These are phyloP conservation scores for Thecaphora thlaspeos DNA, from an alignment of 1,284 basidiomycete species.

Conservation along the genomic window DNA sequence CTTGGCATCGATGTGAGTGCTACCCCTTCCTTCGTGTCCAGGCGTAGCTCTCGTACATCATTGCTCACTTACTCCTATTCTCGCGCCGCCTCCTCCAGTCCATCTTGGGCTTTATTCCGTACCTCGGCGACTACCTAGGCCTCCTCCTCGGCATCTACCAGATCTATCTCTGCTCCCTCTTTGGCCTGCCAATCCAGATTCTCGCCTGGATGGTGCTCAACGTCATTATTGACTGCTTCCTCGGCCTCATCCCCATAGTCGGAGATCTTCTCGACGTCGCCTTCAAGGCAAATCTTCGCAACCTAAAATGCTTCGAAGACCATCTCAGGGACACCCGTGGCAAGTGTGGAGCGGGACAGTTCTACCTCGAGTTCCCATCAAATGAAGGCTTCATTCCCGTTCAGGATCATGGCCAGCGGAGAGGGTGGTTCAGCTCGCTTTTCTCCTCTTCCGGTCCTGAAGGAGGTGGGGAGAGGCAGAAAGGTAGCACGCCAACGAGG, in stretches of 20 bases:
- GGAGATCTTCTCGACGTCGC: slow-evolving; percentile 54
- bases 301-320: slow-evolving; percentile 47
- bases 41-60: no score
- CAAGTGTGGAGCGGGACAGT: slow-evolving; percentile 24
- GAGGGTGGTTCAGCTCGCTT: no score
- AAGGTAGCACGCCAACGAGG: no score
- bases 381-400: slow-evolving; percentile 14
- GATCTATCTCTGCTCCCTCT: slow-evolving; percentile 46
- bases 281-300: slow-evolving; percentile 54
- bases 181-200: slow-evolving; percentile 41
- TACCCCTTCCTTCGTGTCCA: no score
- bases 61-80: no score
- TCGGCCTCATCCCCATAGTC: slow-evolving; percentile 54
- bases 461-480: no score
- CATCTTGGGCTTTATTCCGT: slow-evolving; percentile 44
- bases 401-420: background rate
- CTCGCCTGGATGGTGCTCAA: slow-evolving; percentile 50
- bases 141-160: slow-evolving; percentile 50
- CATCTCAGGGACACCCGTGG: slow-evolving; percentile 36
- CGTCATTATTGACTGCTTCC: slow-evolving; percentile 42
- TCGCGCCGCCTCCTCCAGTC: slow-evolving; percentile 6
- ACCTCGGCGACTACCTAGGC: slow-evolving; percentile 51
- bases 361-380: slow-evolving; percentile 31
- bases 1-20: slow-evolving; percentile 26
- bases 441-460: no score